Evolutionary conservation across 257 asterid species (phyloP).

Genomic region (Primulina eburnea): DNA sequence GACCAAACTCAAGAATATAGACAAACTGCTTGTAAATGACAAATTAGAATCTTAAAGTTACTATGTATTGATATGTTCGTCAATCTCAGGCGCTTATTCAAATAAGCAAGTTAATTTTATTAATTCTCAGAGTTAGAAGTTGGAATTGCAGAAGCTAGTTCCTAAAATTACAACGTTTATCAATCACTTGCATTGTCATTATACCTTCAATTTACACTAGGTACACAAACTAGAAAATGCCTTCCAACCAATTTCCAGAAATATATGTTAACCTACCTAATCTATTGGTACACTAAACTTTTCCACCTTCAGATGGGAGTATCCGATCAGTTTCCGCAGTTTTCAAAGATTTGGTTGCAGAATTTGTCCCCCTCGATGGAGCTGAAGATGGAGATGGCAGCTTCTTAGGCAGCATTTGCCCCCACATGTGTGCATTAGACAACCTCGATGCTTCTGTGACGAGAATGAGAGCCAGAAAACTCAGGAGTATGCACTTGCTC

Average conservation of each 20-base stretch:
- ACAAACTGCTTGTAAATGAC: background rate
- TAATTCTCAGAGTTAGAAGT: conserved; percentile 21
- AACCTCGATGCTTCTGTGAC: conserved; percentile 64
- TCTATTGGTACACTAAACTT: conserved; percentile 35
- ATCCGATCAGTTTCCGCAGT: conserved; percentile 35
- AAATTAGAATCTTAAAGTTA: background rate
- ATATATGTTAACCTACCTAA: conserved; percentile 16
- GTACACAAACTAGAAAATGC: conserved; percentile 24
- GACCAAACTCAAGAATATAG: background rate
- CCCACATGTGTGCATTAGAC: conserved; percentile 60
- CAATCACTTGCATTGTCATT: conserved; percentile 24
- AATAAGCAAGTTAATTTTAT: background rate
- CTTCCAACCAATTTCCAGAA: conserved; percentile 18
- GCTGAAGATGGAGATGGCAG: conserved; percentile 75
- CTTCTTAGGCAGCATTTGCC: conserved; percentile 90
- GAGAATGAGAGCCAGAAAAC: conserved; percentile 49
- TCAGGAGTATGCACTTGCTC: conserved; percentile 40
- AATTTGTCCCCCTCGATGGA: conserved; percentile 78
- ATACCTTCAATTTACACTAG: conserved; percentile 24
- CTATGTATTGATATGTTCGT: background rate
- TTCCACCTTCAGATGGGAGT: conserved; percentile 52
- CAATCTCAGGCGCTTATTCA: background rate
- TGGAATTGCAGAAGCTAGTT: conserved; percentile 20
- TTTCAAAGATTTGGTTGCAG: conserved; percentile 36
- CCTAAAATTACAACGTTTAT: conserved; percentile 15